Percentiles rank a stretch among this genome's conserved stretches.
Evolutionary conservation across 495 filamentous ascomycete genomes (phyloP).

Genomic region (Lepraria neglecta): DNA sequence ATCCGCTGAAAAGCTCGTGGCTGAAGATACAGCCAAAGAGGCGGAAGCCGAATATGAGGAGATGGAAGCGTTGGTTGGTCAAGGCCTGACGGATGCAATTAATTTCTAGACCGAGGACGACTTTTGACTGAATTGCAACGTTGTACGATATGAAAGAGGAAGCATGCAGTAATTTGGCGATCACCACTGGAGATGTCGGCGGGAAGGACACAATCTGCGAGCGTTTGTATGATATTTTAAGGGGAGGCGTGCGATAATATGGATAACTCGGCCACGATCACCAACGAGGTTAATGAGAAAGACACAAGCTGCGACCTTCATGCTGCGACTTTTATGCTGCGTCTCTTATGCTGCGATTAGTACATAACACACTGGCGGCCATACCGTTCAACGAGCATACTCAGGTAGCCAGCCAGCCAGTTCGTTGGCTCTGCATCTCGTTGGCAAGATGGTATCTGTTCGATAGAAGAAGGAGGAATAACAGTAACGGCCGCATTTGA

Average conservation of each 20-base stretch:
- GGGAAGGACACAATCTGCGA: background rate
- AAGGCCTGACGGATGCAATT: constrained; percentile 19
- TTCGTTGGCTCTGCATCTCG: too few species aligned
- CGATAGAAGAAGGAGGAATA: too few species aligned
- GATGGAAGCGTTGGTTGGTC: constrained; percentile 22
- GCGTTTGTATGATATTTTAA: background rate
- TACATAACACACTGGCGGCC: too few species aligned
- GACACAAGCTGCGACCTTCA: too few species aligned
- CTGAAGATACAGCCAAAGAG: constrained; percentile 3
- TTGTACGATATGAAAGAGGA: constrained; percentile 10
- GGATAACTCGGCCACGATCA: too few species aligned
- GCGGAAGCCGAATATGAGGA: constrained; percentile 5
- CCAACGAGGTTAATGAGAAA: too few species aligned
- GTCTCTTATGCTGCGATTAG: too few species aligned
- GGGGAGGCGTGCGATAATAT: background rate
- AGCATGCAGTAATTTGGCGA: background rate
- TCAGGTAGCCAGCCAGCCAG: too few species aligned
- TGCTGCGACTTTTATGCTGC: too few species aligned
- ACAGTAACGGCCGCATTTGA: too few species aligned
- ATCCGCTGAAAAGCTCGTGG: background rate
- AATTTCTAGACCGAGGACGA: constrained; percentile 4
- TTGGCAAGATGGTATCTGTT: too few species aligned
- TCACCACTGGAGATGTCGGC: background rate
- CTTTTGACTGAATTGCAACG: constrained; percentile 6
- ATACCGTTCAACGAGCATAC: too few species aligned